A percentile compares a stretch with the other conserved stretches of the same genome.
Conservation (phyloP, 73 alveolate species). For the Paramecium sonneborni region DNA sequence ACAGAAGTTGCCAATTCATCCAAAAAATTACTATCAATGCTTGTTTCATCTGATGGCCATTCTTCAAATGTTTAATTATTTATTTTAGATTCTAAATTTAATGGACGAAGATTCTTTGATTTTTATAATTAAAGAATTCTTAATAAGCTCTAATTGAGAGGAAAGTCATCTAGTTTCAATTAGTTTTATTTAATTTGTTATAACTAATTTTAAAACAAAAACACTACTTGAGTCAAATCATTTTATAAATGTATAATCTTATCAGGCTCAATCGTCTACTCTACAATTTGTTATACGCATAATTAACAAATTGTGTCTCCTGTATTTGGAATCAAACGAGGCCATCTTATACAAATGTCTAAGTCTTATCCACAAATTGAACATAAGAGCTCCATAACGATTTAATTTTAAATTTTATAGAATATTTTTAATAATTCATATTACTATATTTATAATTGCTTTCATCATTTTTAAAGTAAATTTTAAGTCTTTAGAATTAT, state of each 20-base stretch:
- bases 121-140: background rate
- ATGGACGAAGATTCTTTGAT: background rate
- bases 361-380: slow-evolving; percentile 34
- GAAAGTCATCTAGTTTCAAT: slow-evolving; percentile 38
- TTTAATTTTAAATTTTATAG: background rate
- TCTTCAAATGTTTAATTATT: slow-evolving; percentile 10
- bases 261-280: slow-evolving; percentile 21
- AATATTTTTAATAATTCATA: background rate
- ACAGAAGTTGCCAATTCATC: slow-evolving; percentile 30
- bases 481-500: background rate
- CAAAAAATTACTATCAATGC: slow-evolving; percentile 28
- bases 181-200: background rate
- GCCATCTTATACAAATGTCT: slow-evolving; percentile 33
- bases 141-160: slow-evolving; percentile 34
- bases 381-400: slow-evolving; percentile 46
- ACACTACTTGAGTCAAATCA: slow-evolving; percentile 29
- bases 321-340: slow-evolving; percentile 48
- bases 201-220: background rate
- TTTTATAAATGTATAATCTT: slow-evolving; percentile 4
- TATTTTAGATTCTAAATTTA: background rate
- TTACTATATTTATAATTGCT: background rate
- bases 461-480: background rate
- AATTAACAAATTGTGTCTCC: slow-evolving; percentile 41
- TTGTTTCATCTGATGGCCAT: slow-evolving; percentile 26
- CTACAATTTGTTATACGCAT: slow-evolving; percentile 15